Base-by-base conservation (phyloP, 345 rosid genomes). In the Melastoma malabathricum region DNA sequence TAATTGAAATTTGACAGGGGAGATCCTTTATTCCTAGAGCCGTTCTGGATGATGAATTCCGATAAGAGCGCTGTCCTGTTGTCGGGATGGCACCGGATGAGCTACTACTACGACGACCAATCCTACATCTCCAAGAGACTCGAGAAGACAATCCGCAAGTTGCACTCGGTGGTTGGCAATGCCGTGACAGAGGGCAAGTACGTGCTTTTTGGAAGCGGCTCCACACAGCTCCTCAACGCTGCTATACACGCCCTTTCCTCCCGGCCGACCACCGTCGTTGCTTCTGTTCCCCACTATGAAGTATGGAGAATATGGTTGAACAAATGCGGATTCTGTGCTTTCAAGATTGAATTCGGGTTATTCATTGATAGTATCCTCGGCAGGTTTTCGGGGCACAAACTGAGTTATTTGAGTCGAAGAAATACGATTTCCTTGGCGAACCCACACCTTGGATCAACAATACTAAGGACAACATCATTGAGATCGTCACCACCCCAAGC, bases 401-500 rank as follows among this genome's bases (percentile, higher is more conserved):
- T 0, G 76, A 78, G 15, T 66, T 59, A 50, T 81, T 83, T 47
- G 44, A 44, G 1, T 73, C 82, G 0, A 47, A 2, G 34, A 61
- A 62, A 20, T 65, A 50, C 56, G 50, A 59, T 56, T 83, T 73
- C 43, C 61, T 59, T 60, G 95, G 95, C 50, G 89, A 86, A 47
- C 31, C 75, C 13, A 54, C 70, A 0, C 7, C 0, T 1, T 77
- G 83, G 80, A 50, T 59, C 51, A 61, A 64, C 6, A 70, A 69
- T 51, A 59, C 39, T 6, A 43, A 39, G 2, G 52, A 20, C 25
- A 44, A 67, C 39, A 22, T 75, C 12, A 64, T 87, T 48, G 94
- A 87, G 64, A 59, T 87, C 48, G 94, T 81, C 1, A 81, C 94
- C 18, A 68, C 89, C 43, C 96, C 96, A 0, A 81, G 77, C 70